A percentile compares a stretch with the other conserved stretches of the same genome.
Evolutionary conservation across 1,284 basidiomycete species (phyloP).

Genomic region (Jaminaea rosea): DNA sequence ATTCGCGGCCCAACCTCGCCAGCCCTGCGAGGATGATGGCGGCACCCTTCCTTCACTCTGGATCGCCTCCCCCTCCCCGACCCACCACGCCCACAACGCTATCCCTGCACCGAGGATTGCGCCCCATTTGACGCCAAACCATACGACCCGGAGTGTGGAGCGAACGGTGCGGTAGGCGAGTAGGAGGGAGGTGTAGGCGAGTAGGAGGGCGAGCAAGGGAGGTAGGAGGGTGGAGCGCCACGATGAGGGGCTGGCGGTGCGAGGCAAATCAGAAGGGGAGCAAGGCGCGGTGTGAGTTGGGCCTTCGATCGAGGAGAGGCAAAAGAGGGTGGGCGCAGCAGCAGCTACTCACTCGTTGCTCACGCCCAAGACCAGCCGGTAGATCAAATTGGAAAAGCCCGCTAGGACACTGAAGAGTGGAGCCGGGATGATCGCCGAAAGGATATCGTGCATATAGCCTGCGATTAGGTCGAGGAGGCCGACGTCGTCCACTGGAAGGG

Average conservation of each 20-base stretch:
- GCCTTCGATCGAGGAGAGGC: not conserved
- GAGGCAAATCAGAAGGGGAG: not conserved
- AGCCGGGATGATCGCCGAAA: constrained; percentile 21
- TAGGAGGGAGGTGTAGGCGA: constrained; percentile 27
- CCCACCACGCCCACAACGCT: constrained; percentile 33
- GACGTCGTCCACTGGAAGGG: too few relatives aligned
- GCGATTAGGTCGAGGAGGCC: too few relatives aligned
- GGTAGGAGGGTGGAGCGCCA: constrained; percentile 28
- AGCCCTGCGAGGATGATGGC: not conserved
- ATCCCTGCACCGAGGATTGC: constrained; percentile 24
- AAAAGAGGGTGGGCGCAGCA: too few relatives aligned
- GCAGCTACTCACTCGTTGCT: constrained; percentile 20
- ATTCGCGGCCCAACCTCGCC: too few relatives aligned
- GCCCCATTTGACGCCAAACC: constrained; percentile 35
- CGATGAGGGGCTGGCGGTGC: constrained; percentile 13
- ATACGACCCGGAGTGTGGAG: constrained; percentile 17
- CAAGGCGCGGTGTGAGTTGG: too few relatives aligned
- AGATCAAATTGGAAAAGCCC: constrained; percentile 29
- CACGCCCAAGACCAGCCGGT: constrained; percentile 12
- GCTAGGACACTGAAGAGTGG: constrained; percentile 21
- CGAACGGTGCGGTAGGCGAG: constrained; percentile 26
- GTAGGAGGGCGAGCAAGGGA: constrained; percentile 27
- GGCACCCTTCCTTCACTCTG: constrained; percentile 1
- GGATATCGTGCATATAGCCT: too few relatives aligned
- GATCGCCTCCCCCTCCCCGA: constrained; percentile 20